Evolutionary conservation across 2,329 filamentous ascomycete genomes (phyloP), one percentile per base, ranked within the genome.

Genomic region (Cordyceps militaris): DNA sequence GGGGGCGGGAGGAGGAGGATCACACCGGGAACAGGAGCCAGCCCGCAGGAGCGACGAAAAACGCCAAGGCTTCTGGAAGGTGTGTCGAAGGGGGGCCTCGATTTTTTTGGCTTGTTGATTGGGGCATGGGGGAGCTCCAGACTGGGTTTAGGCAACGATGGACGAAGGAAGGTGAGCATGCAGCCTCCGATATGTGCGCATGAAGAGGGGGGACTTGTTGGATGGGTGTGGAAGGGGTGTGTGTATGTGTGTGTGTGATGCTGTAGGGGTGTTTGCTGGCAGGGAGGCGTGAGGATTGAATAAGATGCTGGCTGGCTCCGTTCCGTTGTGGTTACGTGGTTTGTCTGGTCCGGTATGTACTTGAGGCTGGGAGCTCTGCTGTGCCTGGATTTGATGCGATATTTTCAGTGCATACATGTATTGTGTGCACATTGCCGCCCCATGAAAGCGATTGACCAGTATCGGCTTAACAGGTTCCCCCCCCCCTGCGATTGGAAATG

Each of bases 61-160:
- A 16, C 23, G 52, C 28, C 52, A 55, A 38, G 38, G 42, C 52
- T 55, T 55, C 52, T 55, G 32, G 52, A 55, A 55, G 52, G 40
- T 55, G 28, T 55, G 34, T 38, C 11, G 52, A 46, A 24, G 13
- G 9, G 23, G 21, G 28, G 52, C 19, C 26, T 46, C 40, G 42
- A 34, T 46, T 32, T 30, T 32, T n/a, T n/a, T n/a, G n/a, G 34
- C 34, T 16, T 3, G 32, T 14, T 3, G 34, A 13, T 16, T 38
- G 34, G 34, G 34, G 38, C 36, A 2, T 13, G 13, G 42, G 44
- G 24, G 44, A 26, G 24, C 4, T 44, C 1, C 21, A 44, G 23
- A 7, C 42, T 32, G 16, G 19, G 23, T 30, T 32, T 24, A 23
- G n/a, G 50, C 7, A 23, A 43, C 26, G 40, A 54, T 54, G 51